Evolutionary conservation across 768 basidiomycete genomes (phyloP), one percentile per base, ranked within the genome.

Genomic region (Lentinula lateritia): DNA sequence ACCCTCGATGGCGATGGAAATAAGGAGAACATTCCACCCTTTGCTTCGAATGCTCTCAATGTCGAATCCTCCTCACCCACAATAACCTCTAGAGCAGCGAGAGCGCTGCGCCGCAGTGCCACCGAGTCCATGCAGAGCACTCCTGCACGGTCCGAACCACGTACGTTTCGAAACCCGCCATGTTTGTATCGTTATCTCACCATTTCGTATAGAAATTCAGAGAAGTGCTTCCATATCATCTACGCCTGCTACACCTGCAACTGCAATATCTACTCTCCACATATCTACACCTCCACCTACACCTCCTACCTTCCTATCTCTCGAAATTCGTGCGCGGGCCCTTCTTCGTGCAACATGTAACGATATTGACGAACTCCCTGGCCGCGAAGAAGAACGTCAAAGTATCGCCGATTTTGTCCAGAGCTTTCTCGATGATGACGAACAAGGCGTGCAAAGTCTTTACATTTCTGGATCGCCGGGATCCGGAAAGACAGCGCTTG

Each of bases 391-490:
- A 0, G 90, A 94, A 72, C 86, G 84, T 64, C 77, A 75, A 16
- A 70, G 70, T 13, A 85, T 93, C 67, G 71, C 75, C 18, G 70
- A 77, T 10, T 94, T 93, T 73, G 70, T 93, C 65, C 68, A 74
- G 20, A 75, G 80, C 5, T 88, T 89, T 68, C 68, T 84, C 23
- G 70, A 73, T 34, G 73, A 68, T 18, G 61, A 71, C 50, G 67
- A 69, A 50, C 68, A 68, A 18, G 67, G 66, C 23, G 68, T 74
- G 32, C 77, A 83, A 9, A 80, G 83, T 46, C 78, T 96, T 61
- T 98, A 95, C 72, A 87, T 98, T 57, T 95, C 95, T 8, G 96
- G 96, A 8, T 85, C 93, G 1, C 94, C 95, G 3, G 96, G 95
- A 1, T 93, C 93, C 2, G 93, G 93, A 18, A 95, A 96, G 76